Percentiles rank a stretch among this genome's conserved stretches.
phyloP scores from a whole-genome alignment of 2,329 filamentous ascomycete genomes.

The Calonectria leucothoes region DNA sequence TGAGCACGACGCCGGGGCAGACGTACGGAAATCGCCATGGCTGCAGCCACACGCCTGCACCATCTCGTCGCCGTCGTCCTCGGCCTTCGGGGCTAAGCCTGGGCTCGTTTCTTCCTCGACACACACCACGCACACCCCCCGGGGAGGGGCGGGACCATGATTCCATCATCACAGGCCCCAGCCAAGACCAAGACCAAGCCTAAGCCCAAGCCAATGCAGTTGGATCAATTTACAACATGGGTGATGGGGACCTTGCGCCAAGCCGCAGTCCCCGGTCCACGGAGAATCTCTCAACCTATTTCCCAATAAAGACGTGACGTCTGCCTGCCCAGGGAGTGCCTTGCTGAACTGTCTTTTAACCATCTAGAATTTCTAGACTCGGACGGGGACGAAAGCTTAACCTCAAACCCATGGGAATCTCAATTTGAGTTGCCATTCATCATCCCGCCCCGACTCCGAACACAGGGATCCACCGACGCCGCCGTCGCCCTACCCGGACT shows the following conservation, averaged over 20 bases:
- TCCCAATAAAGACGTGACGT: slow-evolving; percentile 5
- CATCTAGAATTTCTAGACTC: slow-evolving; percentile 6
- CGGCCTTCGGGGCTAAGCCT: background rate
- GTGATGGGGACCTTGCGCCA: background rate
- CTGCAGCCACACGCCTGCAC: too few relatives aligned
- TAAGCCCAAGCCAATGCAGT: background rate
- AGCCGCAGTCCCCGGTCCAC: background rate
- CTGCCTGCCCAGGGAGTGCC: background rate
- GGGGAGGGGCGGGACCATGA: too few relatives aligned
- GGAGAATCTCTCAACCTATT: background rate
- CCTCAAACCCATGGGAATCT: background rate
- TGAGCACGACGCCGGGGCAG: background rate
- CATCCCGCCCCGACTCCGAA: background rate
- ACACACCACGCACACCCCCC: background rate
- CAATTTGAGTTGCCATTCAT: background rate
- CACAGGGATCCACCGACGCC: background rate
- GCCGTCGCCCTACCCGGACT: background rate
- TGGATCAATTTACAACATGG: background rate
- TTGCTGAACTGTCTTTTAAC: background rate
- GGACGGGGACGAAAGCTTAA: background rate
- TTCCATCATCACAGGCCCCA: background rate
- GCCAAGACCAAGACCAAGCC: background rate
- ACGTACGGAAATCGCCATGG: too few relatives aligned
- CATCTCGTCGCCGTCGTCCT: too few relatives aligned
- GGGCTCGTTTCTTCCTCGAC: too few relatives aligned